These are phyloP conservation scores for Penicillium sp. DNA, from an alignment of 2,329 filamentous ascomycete species.

Conservation along the genomic window DNA sequence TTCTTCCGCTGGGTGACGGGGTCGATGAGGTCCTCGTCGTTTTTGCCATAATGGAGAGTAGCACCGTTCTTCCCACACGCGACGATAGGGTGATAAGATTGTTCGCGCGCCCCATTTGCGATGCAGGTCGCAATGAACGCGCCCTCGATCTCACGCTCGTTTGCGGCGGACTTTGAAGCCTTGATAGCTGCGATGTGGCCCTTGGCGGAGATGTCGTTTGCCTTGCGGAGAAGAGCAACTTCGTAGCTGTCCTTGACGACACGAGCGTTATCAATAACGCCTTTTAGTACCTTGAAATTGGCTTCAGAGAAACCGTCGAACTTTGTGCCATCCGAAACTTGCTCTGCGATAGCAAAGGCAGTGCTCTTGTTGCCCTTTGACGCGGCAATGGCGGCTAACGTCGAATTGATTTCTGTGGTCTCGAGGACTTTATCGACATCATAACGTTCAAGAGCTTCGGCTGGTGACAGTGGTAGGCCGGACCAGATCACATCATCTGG, in stretches of 20 bases:
- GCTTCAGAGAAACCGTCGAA: slow-evolving; percentile 73
- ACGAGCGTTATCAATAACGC: slow-evolving; percentile 78
- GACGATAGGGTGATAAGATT: slow-evolving; percentile 89
- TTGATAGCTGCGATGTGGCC: slow-evolving; percentile 77
- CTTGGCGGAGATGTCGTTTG: slow-evolving; percentile 76
- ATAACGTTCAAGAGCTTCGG: slow-evolving; percentile 77
- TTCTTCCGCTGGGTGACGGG: slow-evolving; percentile 47
- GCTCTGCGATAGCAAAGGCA: slow-evolving; percentile 77
- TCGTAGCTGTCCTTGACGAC: slow-evolving; percentile 88
- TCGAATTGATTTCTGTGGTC: slow-evolving; percentile 75
- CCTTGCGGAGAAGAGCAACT: slow-evolving; percentile 77
- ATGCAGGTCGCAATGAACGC: slow-evolving; percentile 76
- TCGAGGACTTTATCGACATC: slow-evolving; percentile 80
- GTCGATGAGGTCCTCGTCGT: slow-evolving; percentile 72
- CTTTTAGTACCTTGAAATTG: slow-evolving; percentile 64
- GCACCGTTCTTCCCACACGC: slow-evolving; percentile 82
- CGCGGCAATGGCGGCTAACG: slow-evolving; percentile 59
- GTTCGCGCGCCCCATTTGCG: slow-evolving; percentile 71
- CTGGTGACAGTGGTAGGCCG: slow-evolving; percentile 76
- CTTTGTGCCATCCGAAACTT: slow-evolving; percentile 73
- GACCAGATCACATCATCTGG: slow-evolving; percentile 93
- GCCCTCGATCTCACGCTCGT: slow-evolving; percentile 84
- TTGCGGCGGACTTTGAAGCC: slow-evolving; percentile 65
- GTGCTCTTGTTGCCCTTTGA: slow-evolving; percentile 50
- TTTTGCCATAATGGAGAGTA: slow-evolving; percentile 84